Evolutionary conservation across 2,329 filamentous ascomycete species (phyloP), one percentile per base, ranked within the genome.

Genomic region (Pseudogymnoascus sp.): DNA sequence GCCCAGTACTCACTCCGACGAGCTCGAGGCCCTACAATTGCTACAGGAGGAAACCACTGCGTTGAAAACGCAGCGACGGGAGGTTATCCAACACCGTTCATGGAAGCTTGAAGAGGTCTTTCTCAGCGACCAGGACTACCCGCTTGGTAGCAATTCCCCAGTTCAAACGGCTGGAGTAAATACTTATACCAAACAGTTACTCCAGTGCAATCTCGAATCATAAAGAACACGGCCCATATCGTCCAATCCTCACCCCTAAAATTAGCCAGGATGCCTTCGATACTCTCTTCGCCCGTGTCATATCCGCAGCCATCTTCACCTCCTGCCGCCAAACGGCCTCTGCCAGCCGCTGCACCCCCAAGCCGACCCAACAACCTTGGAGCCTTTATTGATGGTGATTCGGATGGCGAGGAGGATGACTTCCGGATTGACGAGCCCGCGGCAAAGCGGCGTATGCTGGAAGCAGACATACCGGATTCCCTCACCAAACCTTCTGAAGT

Each of bases 231-330:
- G 26, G 44, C 60, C 15, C 50, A 64, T 11, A 70, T 64, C 66
- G 68, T 63, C 64, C 66, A 62, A 60, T 78, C 77, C 1, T 80
- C 78, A 28, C 77, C 78, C 40, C 66, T 67, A 40, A 64, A 17
- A 23, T 28, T 65, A 2, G 47, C 47, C 65, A 78, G 69, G 47
- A 88, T 89, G 85, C 76, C 83, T 26, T 78, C 81, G 38, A 78
- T 82, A 57, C 28, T 57, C 40, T 87, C 86, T 6, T 87, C 86
- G 13, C 83, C 86, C 2, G 74, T 86, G 19, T 71, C 78, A 60
- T 73, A 73, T 53, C 70, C 71, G 9, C 65, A 60, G 11, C 72
- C 68, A 44, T 72, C 71, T 15, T 69, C 71, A 35, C 71, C 73
- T 7, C 67, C 68, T n/a, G 23, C 42, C 38, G 33, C 59, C 17